These are phyloP conservation scores for Dactylorhiza incarnata DNA, from an alignment of 106 monocot species.

Conservation along the genomic window DNA sequence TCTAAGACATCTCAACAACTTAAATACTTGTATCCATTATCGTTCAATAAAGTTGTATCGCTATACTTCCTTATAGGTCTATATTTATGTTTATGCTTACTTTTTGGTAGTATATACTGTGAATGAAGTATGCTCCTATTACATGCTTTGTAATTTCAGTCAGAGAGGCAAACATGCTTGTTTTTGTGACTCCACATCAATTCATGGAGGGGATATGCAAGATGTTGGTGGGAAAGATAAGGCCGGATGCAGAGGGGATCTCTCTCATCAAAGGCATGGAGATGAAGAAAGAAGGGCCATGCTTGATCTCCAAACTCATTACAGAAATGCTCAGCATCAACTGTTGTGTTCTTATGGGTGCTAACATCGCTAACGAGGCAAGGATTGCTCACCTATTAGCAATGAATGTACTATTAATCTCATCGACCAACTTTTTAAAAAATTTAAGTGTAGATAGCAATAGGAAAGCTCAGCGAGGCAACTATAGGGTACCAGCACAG, in stretches of 20 bases:
- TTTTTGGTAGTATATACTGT: background rate
- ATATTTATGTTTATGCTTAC: background rate
- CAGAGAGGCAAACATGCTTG: constrained; percentile 74
- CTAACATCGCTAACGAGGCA: constrained; percentile 90
- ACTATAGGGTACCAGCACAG: constrained; percentile 66
- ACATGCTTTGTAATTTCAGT: constrained; percentile 26
- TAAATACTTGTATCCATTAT: background rate
- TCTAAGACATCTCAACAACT: no score
- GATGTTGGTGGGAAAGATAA: constrained; percentile 61
- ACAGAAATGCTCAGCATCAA: constrained; percentile 62
- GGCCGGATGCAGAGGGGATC: constrained; percentile 54
- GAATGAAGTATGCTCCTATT: background rate
- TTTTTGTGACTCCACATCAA: constrained; percentile 87
- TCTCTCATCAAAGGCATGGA: constrained; percentile 98
- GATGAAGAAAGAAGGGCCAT: constrained; percentile 80
- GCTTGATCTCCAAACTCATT: constrained; percentile 83
- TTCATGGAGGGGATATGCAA: constrained; percentile 74
- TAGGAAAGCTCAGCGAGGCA: constrained; percentile 84
- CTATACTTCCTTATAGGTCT: background rate
- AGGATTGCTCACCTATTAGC: background rate
- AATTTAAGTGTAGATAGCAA: constrained; percentile 53
- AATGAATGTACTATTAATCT: background rate
- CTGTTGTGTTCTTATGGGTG: constrained; percentile 95
- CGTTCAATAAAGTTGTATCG: background rate
- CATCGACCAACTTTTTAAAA: background rate